phyloP scores from a whole-genome alignment of 352 stramenopile species.

The Lagenidium giganteum region DNA sequence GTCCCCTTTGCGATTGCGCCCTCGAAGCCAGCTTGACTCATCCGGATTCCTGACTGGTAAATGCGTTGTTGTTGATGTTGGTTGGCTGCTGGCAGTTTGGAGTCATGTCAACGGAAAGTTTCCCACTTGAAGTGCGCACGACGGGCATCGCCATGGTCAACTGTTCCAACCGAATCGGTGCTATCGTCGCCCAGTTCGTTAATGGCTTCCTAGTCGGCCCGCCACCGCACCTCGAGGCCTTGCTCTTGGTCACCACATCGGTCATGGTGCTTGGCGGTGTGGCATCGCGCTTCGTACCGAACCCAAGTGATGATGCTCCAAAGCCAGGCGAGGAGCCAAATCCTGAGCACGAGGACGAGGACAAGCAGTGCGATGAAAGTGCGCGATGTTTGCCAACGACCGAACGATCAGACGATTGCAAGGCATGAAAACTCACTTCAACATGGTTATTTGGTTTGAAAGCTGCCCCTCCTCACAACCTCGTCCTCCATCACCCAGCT shows the following conservation, averaged over 20 bases:
- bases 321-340: conserved; percentile 2
- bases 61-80: conserved; percentile 2
- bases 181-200: conserved; percentile 89
- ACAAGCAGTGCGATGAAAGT: not conserved
- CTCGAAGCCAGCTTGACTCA: not conserved
- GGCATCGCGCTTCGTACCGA: conserved; percentile 30
- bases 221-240: conserved; percentile 63
- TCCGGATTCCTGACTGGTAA: not conserved
- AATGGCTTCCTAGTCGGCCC: conserved; percentile 83
- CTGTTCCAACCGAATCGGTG: conserved; percentile 80
- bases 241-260: conserved; percentile 73
- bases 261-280: conserved; percentile 67
- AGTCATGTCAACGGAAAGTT: conserved; percentile 84
- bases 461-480: no score
- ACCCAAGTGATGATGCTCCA: conserved; percentile 18
- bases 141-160: conserved; percentile 89
- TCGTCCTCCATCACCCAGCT: no score
- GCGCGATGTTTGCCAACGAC: conserved; percentile 5
- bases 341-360: not conserved
- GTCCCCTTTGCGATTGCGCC: not conserved
- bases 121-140: conserved; percentile 84
- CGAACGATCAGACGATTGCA: conserved; percentile 9
- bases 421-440: no score
- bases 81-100: conserved; percentile 84
- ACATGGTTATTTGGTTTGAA: no score